Base-by-base conservation (phyloP, 305 asterid genomes). In the Fraxinus greggii region DNA sequence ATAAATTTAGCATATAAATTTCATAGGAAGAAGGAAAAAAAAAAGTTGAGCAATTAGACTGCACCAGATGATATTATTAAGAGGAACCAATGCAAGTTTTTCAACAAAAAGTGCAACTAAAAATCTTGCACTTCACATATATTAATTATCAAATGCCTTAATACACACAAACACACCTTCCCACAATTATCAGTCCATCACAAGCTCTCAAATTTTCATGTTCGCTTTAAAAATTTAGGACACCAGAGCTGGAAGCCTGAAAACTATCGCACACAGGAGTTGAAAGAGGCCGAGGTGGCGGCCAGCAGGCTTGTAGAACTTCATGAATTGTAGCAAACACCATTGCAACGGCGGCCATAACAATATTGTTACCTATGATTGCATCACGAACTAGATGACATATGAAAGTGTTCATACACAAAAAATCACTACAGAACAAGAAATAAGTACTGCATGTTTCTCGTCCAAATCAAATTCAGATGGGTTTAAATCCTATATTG, bases 81-180 rank as follows among this genome's bases (percentile, higher is more conserved):
- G 56, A 45, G 3, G 19, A 13, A 45, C 56, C 13, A 15, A 45
- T 45, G 21, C 1, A 48, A 51, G 61, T 17, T 56, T 82, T 48
- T 45, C 23, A 61, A 84, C 45, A 75, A 82, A 26, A 8, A 87
- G 87, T 82, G 90, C 90, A 85, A 85, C 75, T 32, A 82, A 85
- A 89, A 89, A 82, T 51, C 88, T 87, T 89, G 90, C 92, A 87
- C 90, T 80, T 82, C 23, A 51, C 78, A 76, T 65, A 48, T 82
- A 82, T 84, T 45, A 45, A 45, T 45, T 45, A 45, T 45, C 54
- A 45, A 12, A 45, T 45, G 54, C 54, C 54, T 45, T 45, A 3
- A 45, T 13, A 45, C 54, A 13, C 54, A 45, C n/a, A 13, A 3
- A 45, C 15, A 67, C 84, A 84, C 88, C 86, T 81, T 76, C 86